These are phyloP conservation scores for Neurospora sp. DNA, from an alignment of 2,329 filamentous ascomycete species.

Conservation along the genomic window DNA sequence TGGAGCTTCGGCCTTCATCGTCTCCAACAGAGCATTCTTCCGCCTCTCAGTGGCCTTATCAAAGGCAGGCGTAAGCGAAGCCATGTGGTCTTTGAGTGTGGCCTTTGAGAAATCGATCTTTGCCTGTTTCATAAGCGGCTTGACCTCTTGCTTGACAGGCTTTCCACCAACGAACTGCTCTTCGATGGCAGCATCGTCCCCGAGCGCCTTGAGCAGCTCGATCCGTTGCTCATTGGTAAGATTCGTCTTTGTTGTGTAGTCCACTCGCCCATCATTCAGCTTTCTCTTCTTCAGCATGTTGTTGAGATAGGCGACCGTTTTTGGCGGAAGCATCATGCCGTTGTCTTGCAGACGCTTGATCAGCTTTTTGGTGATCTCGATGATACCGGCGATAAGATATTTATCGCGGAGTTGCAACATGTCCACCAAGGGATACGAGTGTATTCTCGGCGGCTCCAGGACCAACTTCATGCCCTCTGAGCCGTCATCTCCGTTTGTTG, in stretches of 20 bases:
- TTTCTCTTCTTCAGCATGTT: slow-evolving; percentile 55
- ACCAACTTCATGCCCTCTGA: slow-evolving; percentile 33
- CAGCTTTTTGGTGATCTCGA: slow-evolving; percentile 75
- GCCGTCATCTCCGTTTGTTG: slow-evolving; percentile 7
- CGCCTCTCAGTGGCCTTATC: slow-evolving; percentile 30
- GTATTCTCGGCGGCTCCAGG: slow-evolving; percentile 52
- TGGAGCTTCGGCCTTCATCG: slow-evolving; percentile 35
- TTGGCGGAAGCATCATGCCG: slow-evolving; percentile 56
- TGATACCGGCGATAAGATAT: slow-evolving; percentile 73
- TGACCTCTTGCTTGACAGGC: slow-evolving; percentile 22
- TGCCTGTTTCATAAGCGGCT: slow-evolving; percentile 41
- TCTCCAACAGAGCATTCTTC: slow-evolving; percentile 27
- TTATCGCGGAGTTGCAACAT: slow-evolving; percentile 86
- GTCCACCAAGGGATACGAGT: slow-evolving; percentile 62
- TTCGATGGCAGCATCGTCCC: slow-evolving; percentile 44
- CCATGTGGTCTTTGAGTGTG: slow-evolving; percentile 36
- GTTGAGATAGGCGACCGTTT: slow-evolving; percentile 50
- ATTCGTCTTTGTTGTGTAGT: slow-evolving; percentile 60
- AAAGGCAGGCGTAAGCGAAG: slow-evolving; percentile 33
- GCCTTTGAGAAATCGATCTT: slow-evolving; percentile 55
- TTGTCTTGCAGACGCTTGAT: slow-evolving; percentile 71
- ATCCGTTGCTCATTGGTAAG: slow-evolving; percentile 74
- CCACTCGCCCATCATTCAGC: slow-evolving; percentile 36
- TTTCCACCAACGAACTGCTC: slow-evolving; percentile 36
- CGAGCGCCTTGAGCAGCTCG: slow-evolving; percentile 58